Conservation (phyloP, 352 stramenopile genomes). For the Phytophthora constricta region DNA sequence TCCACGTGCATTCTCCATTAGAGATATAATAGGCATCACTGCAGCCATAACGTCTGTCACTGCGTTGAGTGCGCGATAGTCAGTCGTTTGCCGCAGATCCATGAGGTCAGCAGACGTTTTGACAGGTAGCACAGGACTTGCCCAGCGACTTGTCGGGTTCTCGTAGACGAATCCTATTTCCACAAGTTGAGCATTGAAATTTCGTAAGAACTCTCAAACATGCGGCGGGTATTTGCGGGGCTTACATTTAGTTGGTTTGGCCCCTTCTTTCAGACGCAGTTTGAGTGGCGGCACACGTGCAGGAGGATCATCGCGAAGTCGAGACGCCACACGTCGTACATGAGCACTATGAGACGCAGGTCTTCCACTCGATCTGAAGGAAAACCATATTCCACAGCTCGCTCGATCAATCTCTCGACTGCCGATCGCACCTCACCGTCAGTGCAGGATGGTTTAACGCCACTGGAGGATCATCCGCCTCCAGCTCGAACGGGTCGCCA, state of each 20-base stretch:
- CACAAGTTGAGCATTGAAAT: constrained; percentile 17
- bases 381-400: constrained; percentile 17
- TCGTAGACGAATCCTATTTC: constrained; percentile 17
- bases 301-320: constrained; percentile 8
- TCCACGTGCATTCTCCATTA: no score
- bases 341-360: constrained; percentile 1
- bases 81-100: constrained; percentile 1
- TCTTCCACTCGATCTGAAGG: constrained; percentile 6
- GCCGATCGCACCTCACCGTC: constrained; percentile 8
- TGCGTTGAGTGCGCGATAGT: constrained; percentile 3
- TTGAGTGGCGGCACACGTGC: constrained; percentile 9
- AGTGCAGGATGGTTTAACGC: background rate
- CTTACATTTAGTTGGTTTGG: constrained; percentile 10
- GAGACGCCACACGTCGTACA: constrained; percentile 6
- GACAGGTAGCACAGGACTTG: constrained; percentile 16
- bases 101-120: constrained; percentile 6
- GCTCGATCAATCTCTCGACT: constrained; percentile 1
- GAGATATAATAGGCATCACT: constrained; percentile 14
- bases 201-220: constrained; percentile 4
- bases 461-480: background rate
- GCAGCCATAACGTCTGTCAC: constrained; percentile 10
- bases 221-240: no score
- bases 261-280: constrained; percentile 1
- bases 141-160: constrained; percentile 16
- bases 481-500: background rate